Conservation (phyloP, 2,329 filamentous ascomycete genomes). For the Alternaria longipes region DNA sequence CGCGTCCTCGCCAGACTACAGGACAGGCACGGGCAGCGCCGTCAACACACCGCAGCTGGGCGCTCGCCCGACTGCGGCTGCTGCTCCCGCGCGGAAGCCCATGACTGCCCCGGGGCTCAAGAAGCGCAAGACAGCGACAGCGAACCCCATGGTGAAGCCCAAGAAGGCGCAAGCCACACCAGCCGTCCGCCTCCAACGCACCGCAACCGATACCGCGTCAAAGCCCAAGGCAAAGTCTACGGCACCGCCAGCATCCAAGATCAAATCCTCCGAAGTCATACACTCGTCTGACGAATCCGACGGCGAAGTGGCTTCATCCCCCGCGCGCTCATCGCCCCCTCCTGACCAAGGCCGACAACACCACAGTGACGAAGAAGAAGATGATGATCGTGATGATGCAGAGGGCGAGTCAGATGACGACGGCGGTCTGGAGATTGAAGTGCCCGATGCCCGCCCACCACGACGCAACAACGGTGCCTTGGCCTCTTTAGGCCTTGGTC, state of each 20-base stretch:
- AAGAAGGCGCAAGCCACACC: constrained; percentile 40
- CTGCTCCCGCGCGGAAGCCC: constrained; percentile 22
- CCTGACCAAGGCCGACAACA: constrained; percentile 16
- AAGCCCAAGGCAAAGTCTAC: constrained; percentile 31
- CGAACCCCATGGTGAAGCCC: constrained; percentile 32
- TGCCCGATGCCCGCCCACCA: constrained; percentile 37
- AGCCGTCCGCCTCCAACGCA: constrained; percentile 49
- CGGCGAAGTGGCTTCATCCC: constrained; percentile 23
- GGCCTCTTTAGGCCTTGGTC: constrained; percentile 37
- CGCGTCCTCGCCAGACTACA: constrained; percentile 42
- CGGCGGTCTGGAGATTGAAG: constrained; percentile 44
- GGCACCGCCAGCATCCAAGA: constrained; percentile 37
- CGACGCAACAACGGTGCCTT: constrained; percentile 30
- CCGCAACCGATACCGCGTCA: constrained; percentile 26
- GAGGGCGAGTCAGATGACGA: constrained; percentile 40
- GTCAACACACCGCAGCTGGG: constrained; percentile 42
- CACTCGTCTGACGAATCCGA: constrained; percentile 45
- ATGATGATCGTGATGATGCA: constrained; percentile 28
- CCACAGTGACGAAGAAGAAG: constrained; percentile 13
- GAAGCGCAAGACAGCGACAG: constrained; percentile 41
- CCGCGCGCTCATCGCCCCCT: constrained; percentile 27
- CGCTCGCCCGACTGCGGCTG: constrained; percentile 28
- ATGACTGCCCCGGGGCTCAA: constrained; percentile 28
- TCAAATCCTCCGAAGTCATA: constrained; percentile 46
- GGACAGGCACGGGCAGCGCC: constrained; percentile 40